phyloP scores from a whole-genome alignment of 331 rosid genomes.

The Pyracantha coccinea region DNA sequence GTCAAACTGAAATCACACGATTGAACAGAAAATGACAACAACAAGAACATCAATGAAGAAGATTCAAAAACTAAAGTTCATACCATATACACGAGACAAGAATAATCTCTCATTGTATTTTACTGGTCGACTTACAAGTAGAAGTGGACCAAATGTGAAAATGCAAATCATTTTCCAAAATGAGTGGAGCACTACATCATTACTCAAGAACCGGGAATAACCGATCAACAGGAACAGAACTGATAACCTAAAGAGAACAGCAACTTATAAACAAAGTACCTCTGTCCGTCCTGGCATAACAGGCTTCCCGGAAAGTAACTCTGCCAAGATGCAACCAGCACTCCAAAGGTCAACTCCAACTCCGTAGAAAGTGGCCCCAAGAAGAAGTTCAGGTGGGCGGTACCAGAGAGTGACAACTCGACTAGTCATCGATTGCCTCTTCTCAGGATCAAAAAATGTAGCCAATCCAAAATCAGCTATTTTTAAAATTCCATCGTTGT shows the following conservation, averaged over 20 bases:
- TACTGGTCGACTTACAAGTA: not conserved
- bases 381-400: conserved; percentile 97
- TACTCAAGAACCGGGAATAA: not conserved
- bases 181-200: conserved; percentile 3
- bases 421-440: conserved; percentile 85
- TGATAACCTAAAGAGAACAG: not conserved
- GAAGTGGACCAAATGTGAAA: conserved; percentile 9
- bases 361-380: conserved; percentile 83
- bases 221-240: not conserved
- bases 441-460: conserved; percentile 57
- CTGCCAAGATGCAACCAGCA: conserved; percentile 98
- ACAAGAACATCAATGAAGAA: not conserved
- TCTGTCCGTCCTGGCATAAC: conserved; percentile 98
- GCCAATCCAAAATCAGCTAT: conserved; percentile 99
- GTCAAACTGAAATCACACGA: conserved; percentile 22
- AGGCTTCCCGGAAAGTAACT: conserved; percentile 95
- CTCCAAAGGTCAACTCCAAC: conserved; percentile 94
- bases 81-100: not conserved
- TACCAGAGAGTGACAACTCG: conserved; percentile 99
- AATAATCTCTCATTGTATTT: not conserved
- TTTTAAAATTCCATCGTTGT: conserved; percentile 81
- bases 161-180: not conserved
- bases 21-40: not conserved
- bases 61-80: not conserved
- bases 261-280: conserved; percentile 34